These are phyloP conservation scores for Fusarium mangiferae DNA, from an alignment of 2,329 filamentous ascomycete genomes.

Conservation along the genomic window DNA sequence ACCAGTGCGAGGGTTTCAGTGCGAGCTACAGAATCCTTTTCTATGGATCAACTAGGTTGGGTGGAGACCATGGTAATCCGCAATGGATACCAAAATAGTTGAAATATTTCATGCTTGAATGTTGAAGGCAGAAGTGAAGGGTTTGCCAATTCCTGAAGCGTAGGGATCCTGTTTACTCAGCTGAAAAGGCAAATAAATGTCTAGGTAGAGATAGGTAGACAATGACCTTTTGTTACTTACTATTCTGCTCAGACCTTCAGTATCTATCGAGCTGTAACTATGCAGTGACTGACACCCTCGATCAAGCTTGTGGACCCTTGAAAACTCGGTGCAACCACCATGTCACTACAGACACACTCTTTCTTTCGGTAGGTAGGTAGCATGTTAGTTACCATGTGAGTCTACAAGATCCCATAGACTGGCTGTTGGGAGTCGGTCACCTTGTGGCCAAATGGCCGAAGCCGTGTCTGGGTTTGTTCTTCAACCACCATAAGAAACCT, in stretches of 20 bases:
- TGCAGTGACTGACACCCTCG: constrained; percentile 6
- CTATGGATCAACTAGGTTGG: background rate
- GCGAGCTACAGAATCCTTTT: background rate
- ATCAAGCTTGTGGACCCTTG: constrained; percentile 19
- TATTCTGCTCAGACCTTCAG: background rate
- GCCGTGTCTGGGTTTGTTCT: background rate
- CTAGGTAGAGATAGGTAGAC: background rate
- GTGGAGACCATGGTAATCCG: background rate
- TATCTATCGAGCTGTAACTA: constrained; percentile 12
- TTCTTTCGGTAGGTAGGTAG: background rate
- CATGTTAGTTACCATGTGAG: background rate
- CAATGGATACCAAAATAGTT: constrained; percentile 17
- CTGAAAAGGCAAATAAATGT: background rate
- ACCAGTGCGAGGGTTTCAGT: background rate
- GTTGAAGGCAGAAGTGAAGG: background rate
- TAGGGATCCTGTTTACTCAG: background rate
- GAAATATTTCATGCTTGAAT: background rate
- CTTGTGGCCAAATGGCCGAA: background rate
- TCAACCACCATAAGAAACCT: background rate
- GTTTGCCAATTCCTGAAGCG: background rate
- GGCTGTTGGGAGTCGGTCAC: background rate
- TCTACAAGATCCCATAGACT: constrained; percentile 7
- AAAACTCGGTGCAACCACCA: background rate
- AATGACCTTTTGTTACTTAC: background rate
- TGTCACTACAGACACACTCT: background rate